Conservation (phyloP, 306 rosid genomes). For the Fragaria vesca region DNA sequence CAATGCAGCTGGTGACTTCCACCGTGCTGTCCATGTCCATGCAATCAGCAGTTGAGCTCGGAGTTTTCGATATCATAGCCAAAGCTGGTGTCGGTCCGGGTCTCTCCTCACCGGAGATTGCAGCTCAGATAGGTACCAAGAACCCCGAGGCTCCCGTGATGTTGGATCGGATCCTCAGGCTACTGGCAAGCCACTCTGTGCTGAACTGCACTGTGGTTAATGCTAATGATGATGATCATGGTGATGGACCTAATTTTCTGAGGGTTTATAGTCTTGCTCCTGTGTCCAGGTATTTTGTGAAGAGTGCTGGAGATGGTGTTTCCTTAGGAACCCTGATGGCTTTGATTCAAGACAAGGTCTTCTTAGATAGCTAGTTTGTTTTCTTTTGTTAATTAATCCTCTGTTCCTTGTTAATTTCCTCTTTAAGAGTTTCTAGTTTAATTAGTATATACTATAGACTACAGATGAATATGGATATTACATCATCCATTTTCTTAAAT, state of each 20-base stretch:
- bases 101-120: conserved; percentile 41
- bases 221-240: not conserved
- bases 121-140: conserved; percentile 18
- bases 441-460: not conserved
- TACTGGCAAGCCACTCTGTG: conserved; percentile 44
- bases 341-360: conserved; percentile 31
- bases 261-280: conserved; percentile 40
- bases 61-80: conserved; percentile 48
- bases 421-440: not conserved
- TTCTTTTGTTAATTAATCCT: not conserved
- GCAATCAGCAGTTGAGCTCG: conserved; percentile 42
- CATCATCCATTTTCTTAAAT: too few species aligned
- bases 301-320: conserved; percentile 35
- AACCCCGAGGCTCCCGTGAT: conserved; percentile 43
- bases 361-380: conserved; percentile 40
- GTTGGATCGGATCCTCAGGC: conserved; percentile 54
- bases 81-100: conserved; percentile 29
- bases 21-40: conserved; percentile 35
- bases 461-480: too few species aligned
- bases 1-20: conserved; percentile 31
- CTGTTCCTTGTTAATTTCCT: not conserved
- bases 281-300: conserved; percentile 31
- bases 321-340: conserved; percentile 36
- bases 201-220: conserved; percentile 26
- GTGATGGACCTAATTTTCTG: not conserved